A percentile compares a stretch with the other conserved stretches of the same genome.
Conservation (phyloP, 1,284 basidiomycete species). For the Fomitopsis schrenkii region DNA sequence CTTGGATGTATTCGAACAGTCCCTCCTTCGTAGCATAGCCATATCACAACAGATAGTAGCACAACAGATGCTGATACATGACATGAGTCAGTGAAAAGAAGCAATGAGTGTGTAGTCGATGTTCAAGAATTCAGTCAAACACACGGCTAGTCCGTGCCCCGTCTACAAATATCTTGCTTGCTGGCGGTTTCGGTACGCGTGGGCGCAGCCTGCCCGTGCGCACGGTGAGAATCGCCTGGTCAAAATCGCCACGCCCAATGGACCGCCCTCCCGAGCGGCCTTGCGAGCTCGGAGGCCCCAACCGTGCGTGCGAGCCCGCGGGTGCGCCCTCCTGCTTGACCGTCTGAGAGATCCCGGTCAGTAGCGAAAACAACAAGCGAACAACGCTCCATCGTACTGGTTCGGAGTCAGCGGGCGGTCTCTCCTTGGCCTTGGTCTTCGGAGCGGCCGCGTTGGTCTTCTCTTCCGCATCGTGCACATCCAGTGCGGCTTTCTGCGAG, state of each 20-base stretch:
- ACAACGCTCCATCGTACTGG: constrained; percentile 18
- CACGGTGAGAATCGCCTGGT: constrained; percentile 80
- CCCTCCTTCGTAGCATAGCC: not conserved
- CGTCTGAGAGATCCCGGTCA: constrained; percentile 26
- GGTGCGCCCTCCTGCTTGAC: constrained; percentile 32
- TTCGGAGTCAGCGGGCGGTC: constrained; percentile 21
- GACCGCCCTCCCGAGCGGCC: constrained; percentile 43
- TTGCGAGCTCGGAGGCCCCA: constrained; percentile 34
- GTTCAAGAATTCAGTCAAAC: constrained; percentile 21
- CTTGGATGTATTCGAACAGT: not conserved
- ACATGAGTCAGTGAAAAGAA: constrained; percentile 10
- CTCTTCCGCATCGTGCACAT: constrained; percentile 55
- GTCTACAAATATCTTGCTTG: constrained; percentile 81
- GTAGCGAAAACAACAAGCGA: not conserved
- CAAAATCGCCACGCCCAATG: constrained; percentile 71
- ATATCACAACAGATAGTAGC: not conserved
- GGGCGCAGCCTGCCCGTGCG: constrained; percentile 60
- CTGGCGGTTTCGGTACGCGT: constrained; percentile 42
- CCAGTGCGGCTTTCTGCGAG: constrained; percentile 69
- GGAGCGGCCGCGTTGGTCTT: constrained; percentile 28
- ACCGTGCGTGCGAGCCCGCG: constrained; percentile 13
- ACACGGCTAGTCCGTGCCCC: constrained; percentile 45
- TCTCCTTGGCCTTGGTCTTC: constrained; percentile 21
- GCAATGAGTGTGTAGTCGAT: not conserved
- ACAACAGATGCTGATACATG: not conserved